Evolutionary conservation across 1,139 yeast genomes (phyloP), one percentile per base, ranked within the genome.

Genomic region (Pichia sp.): DNA sequence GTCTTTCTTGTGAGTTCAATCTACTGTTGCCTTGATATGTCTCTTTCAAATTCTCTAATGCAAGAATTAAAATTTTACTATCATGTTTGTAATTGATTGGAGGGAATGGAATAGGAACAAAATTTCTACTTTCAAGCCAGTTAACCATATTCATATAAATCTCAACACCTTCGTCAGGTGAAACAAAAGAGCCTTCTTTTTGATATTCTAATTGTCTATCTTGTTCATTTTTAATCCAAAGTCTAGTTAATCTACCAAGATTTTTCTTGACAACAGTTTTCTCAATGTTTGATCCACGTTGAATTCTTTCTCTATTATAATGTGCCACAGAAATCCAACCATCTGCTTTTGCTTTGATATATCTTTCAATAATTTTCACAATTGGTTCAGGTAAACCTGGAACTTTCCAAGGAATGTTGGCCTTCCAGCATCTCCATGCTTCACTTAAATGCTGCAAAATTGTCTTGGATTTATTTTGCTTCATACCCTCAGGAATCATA

Each of bases 341-440:
- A 60, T 92, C 97, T 0, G 98, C 97, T 63, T 94, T 90, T 1
- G 97, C 96, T 61, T 87, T 85, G 46, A 92, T 84, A 58, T 92
- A 94, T 44, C 96, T 76, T 58, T 86, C 83, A 51, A 94, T 90
- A 44, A 94, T 86, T 46, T 81, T 79, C 58, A 83, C 94, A 36
- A 92, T 80, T 0, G 97, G 97, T 47, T 79, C 83, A 3, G 99
- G 98, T 65, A 94, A 72, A 0, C 98, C 98, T 1, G 97, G 96
- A 9, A 92, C 98, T 59, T 88, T 84, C 98, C 98, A 94, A 1
- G 97, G 96, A 52, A 92, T 85, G 61, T 92, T 90, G 2, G 98
- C 98, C 65, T 94, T 94, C 98, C 98, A 94, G 64, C 98, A 92
- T 64, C 98, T 74, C 99, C 99, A 94, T 0, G 98, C 98, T 65